Conservation (phyloP, 1,284 basidiomycete species). For the Puccinia coronata region DNA sequence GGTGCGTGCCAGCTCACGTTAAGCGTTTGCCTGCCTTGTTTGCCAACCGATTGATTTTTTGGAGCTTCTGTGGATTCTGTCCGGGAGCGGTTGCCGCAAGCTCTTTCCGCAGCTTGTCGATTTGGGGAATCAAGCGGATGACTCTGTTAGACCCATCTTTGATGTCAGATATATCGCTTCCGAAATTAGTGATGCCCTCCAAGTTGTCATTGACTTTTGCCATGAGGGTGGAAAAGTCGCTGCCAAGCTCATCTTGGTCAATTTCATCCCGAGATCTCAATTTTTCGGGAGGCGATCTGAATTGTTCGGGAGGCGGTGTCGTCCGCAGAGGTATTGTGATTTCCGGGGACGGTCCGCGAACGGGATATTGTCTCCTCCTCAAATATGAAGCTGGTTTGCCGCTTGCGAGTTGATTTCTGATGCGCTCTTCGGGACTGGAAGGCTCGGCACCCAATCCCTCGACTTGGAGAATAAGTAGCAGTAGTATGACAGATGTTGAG, state of each 20-base stretch:
- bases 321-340: neutral
- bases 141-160: neutral
- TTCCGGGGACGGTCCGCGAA: neutral
- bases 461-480: constrained; percentile 12
- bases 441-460: neutral
- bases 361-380: neutral
- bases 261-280: neutral
- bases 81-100: neutral
- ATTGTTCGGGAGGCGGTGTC: neutral
- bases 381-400: neutral
- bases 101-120: neutral
- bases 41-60: neutral
- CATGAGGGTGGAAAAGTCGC: neutral
- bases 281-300: neutral
- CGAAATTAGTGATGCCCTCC: constrained; percentile 14
- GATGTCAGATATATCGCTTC: constrained; percentile 20
- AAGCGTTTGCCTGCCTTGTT: neutral
- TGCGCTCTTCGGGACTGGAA: neutral
- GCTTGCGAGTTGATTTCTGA: neutral
- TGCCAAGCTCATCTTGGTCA: constrained; percentile 1
- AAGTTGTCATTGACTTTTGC: neutral
- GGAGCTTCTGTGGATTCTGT: neutral
- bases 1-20: neutral
- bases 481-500: neutral
- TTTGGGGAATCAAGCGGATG: constrained; percentile 11